Conservation (phyloP, 2,329 filamentous ascomycete genomes). For the Talaromyces amestolkiae region DNA sequence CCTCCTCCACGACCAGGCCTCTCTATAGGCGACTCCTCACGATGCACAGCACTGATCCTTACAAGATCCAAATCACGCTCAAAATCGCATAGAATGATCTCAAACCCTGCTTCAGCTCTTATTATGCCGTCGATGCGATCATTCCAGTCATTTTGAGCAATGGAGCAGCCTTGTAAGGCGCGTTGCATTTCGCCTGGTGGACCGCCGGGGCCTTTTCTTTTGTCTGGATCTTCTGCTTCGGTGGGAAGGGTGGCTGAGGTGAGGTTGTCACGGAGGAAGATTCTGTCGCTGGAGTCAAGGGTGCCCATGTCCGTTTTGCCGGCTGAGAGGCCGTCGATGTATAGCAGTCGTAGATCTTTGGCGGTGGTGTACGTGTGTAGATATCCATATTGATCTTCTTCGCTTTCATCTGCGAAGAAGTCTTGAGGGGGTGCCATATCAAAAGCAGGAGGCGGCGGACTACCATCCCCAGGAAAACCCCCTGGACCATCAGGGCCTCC, state of each 20-base stretch:
- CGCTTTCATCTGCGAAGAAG: not conserved
- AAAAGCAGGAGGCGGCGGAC: not conserved
- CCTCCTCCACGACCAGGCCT: not conserved
- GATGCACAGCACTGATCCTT: slow-evolving; percentile 29
- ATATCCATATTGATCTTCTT: slow-evolving; percentile 49
- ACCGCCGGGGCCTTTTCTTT: not conserved
- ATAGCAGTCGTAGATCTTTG: slow-evolving; percentile 59
- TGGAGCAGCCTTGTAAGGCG: slow-evolving; percentile 55
- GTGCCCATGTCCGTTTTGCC: slow-evolving; percentile 65
- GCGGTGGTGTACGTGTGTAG: slow-evolving; percentile 65
- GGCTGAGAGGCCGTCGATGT: slow-evolving; percentile 68
- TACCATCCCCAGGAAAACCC: not conserved
- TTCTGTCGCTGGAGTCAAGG: slow-evolving; percentile 63
- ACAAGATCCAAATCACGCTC: slow-evolving; percentile 38
- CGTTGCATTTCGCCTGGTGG: slow-evolving; percentile 33
- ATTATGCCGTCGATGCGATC: slow-evolving; percentile 19
- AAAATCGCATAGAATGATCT: slow-evolving; percentile 43
- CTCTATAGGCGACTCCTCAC: not conserved
- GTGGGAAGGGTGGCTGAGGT: not conserved
- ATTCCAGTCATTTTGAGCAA: slow-evolving; percentile 52
- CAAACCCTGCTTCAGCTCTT: slow-evolving; percentile 6
- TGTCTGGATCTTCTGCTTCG: not conserved
- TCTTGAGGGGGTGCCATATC: not conserved
- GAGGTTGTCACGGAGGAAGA: slow-evolving; percentile 48
- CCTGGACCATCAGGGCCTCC: not conserved